These are phyloP conservation scores for Glycine latifolia DNA, from an alignment of 306 rosid genomes.

Conservation along the genomic window DNA sequence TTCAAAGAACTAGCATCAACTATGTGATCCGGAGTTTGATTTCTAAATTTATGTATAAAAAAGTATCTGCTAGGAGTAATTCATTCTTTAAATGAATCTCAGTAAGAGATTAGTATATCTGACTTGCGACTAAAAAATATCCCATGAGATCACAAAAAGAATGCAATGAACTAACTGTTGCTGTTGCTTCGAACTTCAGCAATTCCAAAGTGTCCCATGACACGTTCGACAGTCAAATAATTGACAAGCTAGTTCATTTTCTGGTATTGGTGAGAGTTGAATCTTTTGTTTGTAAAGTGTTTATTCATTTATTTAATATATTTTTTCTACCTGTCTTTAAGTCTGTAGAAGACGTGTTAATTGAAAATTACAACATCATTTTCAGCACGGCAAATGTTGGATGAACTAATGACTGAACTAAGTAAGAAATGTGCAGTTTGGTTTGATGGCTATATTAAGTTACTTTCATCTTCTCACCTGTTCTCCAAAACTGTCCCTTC, in stretches of 20 bases:
- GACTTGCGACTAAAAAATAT: too few relatives aligned
- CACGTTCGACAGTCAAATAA: neutral
- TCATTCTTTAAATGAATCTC: too few relatives aligned
- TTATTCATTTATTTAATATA: neutral
- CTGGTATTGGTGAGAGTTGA: neutral
- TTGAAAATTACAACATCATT: neutral
- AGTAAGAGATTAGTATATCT: too few relatives aligned
- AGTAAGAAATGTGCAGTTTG: slow-evolving; percentile 8
- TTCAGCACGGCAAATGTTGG: neutral
- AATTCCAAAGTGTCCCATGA: slow-evolving; percentile 40
- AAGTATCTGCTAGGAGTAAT: too few relatives aligned
- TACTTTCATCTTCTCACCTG: neutral
- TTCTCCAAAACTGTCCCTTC: slow-evolving; percentile 3
- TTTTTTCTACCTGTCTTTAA: neutral
- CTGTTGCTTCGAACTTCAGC: slow-evolving; percentile 64
- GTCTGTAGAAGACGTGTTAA: neutral
- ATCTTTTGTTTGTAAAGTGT: neutral
- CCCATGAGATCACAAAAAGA: too few relatives aligned
- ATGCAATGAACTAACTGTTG: slow-evolving; percentile 56
- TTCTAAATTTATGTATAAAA: too few relatives aligned
- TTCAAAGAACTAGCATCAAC: too few relatives aligned
- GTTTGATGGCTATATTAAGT: slow-evolving; percentile 15
- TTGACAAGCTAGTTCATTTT: slow-evolving; percentile 20
- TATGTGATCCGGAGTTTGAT: too few relatives aligned
- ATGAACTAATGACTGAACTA: neutral